Evolutionary conservation across 495 filamentous ascomycete species (phyloP).

Genomic region (Thermothielavioides terrestris): DNA sequence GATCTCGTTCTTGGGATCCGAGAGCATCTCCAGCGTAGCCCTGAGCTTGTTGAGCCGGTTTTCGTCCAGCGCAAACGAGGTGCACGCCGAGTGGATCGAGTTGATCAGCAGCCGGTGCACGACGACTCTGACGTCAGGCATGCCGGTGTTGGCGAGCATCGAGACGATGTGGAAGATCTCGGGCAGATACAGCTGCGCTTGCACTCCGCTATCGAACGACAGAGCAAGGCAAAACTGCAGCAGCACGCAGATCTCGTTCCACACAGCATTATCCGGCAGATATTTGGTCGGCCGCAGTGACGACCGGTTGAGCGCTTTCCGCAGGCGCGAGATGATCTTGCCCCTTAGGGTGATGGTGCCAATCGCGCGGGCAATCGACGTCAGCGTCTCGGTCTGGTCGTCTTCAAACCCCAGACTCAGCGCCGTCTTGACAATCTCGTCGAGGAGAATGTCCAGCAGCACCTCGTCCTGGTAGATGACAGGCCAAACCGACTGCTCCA

Average conservation of each 20-base stretch:
- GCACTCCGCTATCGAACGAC: constrained; percentile 55
- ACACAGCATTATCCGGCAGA: constrained; percentile 54
- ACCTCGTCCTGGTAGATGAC: constrained; percentile 53
- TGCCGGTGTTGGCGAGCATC: constrained; percentile 55
- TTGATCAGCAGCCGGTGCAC: constrained; percentile 56
- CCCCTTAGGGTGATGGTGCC: constrained; percentile 54
- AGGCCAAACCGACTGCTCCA: constrained; percentile 54
- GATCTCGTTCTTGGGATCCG: constrained; percentile 45
- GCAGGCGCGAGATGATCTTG: constrained; percentile 50
- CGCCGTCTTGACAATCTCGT: constrained; percentile 54
- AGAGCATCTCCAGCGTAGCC: constrained; percentile 44
- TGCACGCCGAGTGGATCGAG: constrained; percentile 56
- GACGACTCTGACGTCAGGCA: constrained; percentile 42
- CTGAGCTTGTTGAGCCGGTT: constrained; percentile 44
- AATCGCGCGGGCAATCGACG: constrained; percentile 50
- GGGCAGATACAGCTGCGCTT: constrained; percentile 54
- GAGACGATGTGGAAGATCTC: constrained; percentile 61
- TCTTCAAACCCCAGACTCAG: constrained; percentile 46
- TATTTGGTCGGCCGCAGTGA: constrained; percentile 52
- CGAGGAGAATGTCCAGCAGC: constrained; percentile 53
- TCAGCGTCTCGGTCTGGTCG: constrained; percentile 50
- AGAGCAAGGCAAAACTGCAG: constrained; percentile 54
- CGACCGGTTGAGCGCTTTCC: constrained; percentile 56
- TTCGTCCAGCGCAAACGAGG: constrained; percentile 51
- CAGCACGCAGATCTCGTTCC: constrained; percentile 55